phyloP scores from a whole-genome alignment of 192 early-diverging fungal species.

The Backusella westeae region DNA sequence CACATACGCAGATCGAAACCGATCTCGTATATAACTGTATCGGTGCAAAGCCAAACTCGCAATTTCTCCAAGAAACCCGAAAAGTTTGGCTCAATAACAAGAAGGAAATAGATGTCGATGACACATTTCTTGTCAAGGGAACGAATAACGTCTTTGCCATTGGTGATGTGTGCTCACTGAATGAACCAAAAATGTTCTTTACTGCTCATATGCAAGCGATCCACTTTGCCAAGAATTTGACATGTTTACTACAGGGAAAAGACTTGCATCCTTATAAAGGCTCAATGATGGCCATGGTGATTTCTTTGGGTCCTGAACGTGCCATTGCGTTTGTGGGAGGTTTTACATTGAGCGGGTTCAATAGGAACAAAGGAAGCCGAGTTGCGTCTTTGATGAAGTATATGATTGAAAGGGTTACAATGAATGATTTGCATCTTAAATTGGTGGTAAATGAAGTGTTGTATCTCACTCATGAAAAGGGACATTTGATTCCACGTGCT shows the following conservation, averaged over 20 bases:
- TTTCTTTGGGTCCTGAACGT: conserved; percentile 13
- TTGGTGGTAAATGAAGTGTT: background rate
- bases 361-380: background rate
- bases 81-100: conserved; percentile 8
- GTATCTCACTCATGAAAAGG: conserved; percentile 16
- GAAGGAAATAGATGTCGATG: background rate
- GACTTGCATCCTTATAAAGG: background rate
- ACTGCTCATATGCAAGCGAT: conserved; percentile 25
- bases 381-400: conserved; percentile 1
- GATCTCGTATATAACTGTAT: conserved; percentile 17
- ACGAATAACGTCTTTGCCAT: background rate
- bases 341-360: conserved; percentile 2
- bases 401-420: conserved; percentile 12
- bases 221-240: conserved; percentile 4
- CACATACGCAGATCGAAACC: background rate
- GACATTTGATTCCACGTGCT: background rate
- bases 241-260: background rate
- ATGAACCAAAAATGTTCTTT: conserved; percentile 20
- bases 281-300: background rate
- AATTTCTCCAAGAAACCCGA: background rate
- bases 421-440: conserved; percentile 18
- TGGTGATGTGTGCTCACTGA: background rate
- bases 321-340: conserved; percentile 11
- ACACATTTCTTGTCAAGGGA: background rate
- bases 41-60: conserved; percentile 7